These are phyloP conservation scores for Phlebopus sp. DNA, from an alignment of 1,284 basidiomycete species.

Conservation along the genomic window DNA sequence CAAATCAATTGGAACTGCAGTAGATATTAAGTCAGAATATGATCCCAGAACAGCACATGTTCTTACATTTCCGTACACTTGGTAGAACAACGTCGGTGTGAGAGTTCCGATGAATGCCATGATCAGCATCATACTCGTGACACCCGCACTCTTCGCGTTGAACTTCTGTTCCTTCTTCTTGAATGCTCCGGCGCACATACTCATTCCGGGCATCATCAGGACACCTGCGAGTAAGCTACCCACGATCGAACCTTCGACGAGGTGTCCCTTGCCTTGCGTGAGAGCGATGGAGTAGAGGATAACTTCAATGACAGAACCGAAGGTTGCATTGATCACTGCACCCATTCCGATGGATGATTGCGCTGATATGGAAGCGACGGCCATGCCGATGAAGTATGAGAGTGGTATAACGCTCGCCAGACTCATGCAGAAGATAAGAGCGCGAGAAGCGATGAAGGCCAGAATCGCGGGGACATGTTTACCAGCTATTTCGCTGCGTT, in stretches of 20 bases:
- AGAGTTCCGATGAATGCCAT: slow-evolving; percentile 99
- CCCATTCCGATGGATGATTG: slow-evolving; percentile 99
- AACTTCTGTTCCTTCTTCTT: slow-evolving; percentile 95
- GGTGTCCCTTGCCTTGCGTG: slow-evolving; percentile 83
- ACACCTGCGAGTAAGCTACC: slow-evolving; percentile 95
- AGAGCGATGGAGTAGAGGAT: slow-evolving; percentile 91
- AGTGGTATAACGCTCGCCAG: slow-evolving; percentile 94
- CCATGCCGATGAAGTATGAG: slow-evolving; percentile 99
- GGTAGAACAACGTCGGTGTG: slow-evolving; percentile 96
- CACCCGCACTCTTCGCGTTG: slow-evolving; percentile 97
- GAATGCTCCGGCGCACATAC: slow-evolving; percentile 95
- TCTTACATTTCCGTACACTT: slow-evolving; percentile 95
- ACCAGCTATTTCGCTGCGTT: slow-evolving; percentile 50
- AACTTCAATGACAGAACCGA: slow-evolving; percentile 98
- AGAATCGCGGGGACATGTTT: slow-evolving; percentile 67
- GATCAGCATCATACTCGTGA: slow-evolving; percentile 99
- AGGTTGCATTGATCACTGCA: slow-evolving; percentile 99
- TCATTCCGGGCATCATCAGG: slow-evolving; percentile 93
- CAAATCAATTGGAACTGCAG: slow-evolving; percentile 89
- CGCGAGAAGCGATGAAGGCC: slow-evolving; percentile 68
- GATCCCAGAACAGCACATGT: slow-evolving; percentile 8
- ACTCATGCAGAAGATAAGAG: slow-evolving; percentile 82
- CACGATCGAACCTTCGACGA: slow-evolving; percentile 97
- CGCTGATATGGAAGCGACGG: slow-evolving; percentile 96
- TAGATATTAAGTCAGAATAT: slow-evolving; percentile 5